Base-by-base conservation (phyloP, 768 basidiomycete species). In the Collybia sp. region DNA sequence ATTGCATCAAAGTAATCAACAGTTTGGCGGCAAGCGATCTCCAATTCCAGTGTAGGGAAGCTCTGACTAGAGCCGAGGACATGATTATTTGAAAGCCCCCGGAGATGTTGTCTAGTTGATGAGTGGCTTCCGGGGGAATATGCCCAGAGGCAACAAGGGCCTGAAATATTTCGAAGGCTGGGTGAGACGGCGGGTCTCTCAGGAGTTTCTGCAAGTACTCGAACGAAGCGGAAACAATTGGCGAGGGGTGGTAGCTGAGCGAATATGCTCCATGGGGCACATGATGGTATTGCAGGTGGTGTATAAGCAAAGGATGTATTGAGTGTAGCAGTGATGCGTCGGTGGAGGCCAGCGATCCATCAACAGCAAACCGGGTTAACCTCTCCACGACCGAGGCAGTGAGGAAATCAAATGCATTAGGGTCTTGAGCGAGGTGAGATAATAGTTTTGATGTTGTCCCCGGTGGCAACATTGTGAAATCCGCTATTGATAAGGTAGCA, bases 41-140 rank as follows among this genome's bases (percentile, higher is more conserved):
- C 79, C 77, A 83, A 35, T 72, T 65, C 76, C 78, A 83, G 50
- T 75, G 66, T 33, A 80, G 53, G 50, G 77, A 75, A 6, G 82
- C 68, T 38, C 72, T 71, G 9, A 77, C 67, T 30, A 83, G 57
- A 11, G 76, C 69, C 18, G 73, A 66, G 17, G 67, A 63, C 17
- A 85, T 62, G 43, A 83, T 75, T 15, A 73, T 60, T 16, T 63
- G 57, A 40, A 79, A 71, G 50, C 78, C 68, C 1, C 64, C 58
- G 12, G 63, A 57, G n/a, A 60, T 50, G 30, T 55, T 56, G 33
- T 75, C 68, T 12, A 66, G 54, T 35, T 62, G 58, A 10, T 66
- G 59, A 33, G 82, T 59, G 2, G 76, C 72, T 45, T 75, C 70
- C 1, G 67, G 45, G 12, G 82, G 76, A 42, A 86, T 62, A 45